Percentiles rank a stretch among this genome's conserved stretches.
These are phyloP conservation scores for Cokeromyces recurvatus DNA, from an alignment of 371 early-diverging fungal species.

Conservation along the genomic window DNA sequence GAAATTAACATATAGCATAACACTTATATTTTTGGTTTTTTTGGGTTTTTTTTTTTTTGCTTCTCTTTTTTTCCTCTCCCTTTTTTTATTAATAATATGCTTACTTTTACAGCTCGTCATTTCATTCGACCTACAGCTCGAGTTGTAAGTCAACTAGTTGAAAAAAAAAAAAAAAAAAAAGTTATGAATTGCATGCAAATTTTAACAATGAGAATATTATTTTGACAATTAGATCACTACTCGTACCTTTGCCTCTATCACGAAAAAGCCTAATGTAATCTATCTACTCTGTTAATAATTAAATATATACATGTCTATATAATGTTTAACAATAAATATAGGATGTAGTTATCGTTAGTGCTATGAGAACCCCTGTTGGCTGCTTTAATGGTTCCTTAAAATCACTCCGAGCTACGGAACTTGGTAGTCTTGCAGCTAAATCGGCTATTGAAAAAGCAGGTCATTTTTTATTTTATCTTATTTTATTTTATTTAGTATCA, in stretches of 20 bases:
- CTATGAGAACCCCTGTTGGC: constrained; percentile 74
- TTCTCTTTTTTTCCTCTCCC: neutral
- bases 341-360: constrained; percentile 55
- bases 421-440: constrained; percentile 62
- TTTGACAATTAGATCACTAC: constrained; percentile 12
- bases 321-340: constrained; percentile 5
- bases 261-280: constrained; percentile 34
- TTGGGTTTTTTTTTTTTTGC: neutral
- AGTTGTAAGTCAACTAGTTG: no score
- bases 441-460: constrained; percentile 14
- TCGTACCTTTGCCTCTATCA: constrained; percentile 31
- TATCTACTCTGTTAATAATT: neutral
- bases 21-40: no score
- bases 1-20: no score
- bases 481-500: no score
- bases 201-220: neutral
- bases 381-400: constrained; percentile 68
- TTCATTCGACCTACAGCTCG: constrained; percentile 14
- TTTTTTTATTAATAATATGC: no score
- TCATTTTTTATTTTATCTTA: neutral
- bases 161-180: no score
- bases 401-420: constrained; percentile 59
- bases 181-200: neutral
- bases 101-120: constrained; percentile 19
- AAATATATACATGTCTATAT: neutral